Conservation (phyloP, 345 rosid species). For the Eucalyptus melliodora region DNA sequence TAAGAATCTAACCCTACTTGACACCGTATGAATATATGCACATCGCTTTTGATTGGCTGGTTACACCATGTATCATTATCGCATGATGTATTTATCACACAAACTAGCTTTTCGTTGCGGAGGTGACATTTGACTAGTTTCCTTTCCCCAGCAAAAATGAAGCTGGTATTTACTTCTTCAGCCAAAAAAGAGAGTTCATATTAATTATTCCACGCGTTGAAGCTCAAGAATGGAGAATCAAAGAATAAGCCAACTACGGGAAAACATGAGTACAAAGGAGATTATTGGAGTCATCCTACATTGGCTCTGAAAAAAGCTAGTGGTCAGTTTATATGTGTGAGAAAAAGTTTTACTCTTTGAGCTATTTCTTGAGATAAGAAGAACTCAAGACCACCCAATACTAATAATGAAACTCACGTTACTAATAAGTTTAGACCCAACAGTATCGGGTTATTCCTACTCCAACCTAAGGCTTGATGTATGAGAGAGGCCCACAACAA, state of each 20-base stretch:
- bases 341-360: no score
- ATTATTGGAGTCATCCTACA: neutral
- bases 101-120: neutral
- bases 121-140: neutral
- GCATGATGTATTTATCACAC: neutral
- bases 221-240: neutral
- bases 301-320: rapidly evolving
- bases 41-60: neutral
- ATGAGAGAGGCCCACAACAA: neutral
- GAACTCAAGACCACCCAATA: neutral
- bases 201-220: neutral
- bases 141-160: neutral
- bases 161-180: neutral
- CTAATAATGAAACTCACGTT: neutral
- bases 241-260: neutral
- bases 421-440: no score
- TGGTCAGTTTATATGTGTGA: no score
- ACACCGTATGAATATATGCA: neutral
- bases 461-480: no score
- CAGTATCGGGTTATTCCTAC: no score
- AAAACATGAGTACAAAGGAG: neutral
- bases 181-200: neutral
- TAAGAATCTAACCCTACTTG: neutral
- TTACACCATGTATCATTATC: neutral
- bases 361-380: neutral